Base-by-base conservation (phyloP, 2,329 filamentous ascomycete species). In the Lizonia empirigonia region DNA sequence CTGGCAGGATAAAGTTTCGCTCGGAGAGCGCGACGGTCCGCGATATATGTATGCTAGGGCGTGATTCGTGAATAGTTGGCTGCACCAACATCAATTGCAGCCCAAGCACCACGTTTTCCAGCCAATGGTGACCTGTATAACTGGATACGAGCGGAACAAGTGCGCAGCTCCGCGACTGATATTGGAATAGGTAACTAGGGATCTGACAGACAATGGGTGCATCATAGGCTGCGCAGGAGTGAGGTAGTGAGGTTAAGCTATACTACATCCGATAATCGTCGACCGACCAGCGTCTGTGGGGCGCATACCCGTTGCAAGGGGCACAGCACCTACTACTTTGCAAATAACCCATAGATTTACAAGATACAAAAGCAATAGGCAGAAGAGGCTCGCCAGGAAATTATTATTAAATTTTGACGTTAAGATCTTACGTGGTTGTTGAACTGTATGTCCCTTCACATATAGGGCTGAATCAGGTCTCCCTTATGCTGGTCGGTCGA, bases 11-110 rank as follows among this genome's bases (percentile, higher is more conserved):
- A 27, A 32, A 41, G 4, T 29, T 30, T 37, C 7, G 24, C 20
- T 57, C 59, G 55, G 58, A 49, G 48, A 62, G 44, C 59, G 53
- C 53, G 53, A 60, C 53, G 59, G 59, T 59, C 62, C 53, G 61
- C 62, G 57, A 56, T 54, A 62, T 45, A 56, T 54, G 60, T 45
- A 56, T 56, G 40, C 36, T 57, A 44, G 44, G 49, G 50, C n/a
- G n/a, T n/a, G n/a, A n/a, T n/a, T n/a, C n/a, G n/a, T 44, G 41
- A 47, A 42, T 40, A 53, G 23, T 53, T 42, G 55, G 49, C 49
- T 47, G 45, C 56, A 48, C 45, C 30, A 44, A 54, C 23, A 15
- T 15, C 37, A 40, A 58, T 60, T 56, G 54, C 52, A 46, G 41
- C 44, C 35, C 34, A 59, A 55, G 51, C 53, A 55, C 53, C 15